phyloP scores from a whole-genome alignment of 78 protist species.

The Dictyostelium firmibasis region DNA sequence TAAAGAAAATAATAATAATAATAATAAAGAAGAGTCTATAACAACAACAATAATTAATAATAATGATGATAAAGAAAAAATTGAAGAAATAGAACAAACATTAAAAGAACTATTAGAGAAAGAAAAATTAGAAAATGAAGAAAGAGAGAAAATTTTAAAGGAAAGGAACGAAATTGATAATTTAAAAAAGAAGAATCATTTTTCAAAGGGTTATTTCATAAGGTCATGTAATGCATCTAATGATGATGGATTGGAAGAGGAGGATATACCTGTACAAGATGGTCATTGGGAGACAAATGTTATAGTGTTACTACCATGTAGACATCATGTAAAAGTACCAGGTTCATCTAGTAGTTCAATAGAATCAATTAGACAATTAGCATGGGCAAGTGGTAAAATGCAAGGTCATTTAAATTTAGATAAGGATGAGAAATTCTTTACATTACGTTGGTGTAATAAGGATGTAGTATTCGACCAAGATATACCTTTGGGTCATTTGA shows the following conservation, averaged over 20 bases:
- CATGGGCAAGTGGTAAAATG: conserved; percentile 67
- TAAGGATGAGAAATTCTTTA: neutral
- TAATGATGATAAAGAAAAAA: neutral
- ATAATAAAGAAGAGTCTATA: neutral
- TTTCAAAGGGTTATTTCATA: neutral
- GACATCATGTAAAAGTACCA: conserved; percentile 53
- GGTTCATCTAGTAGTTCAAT: conserved; percentile 25
- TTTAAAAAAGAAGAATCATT: conserved; percentile 10
- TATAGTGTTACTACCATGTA: conserved; percentile 49
- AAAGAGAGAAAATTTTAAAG: neutral
- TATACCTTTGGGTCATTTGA: neutral
- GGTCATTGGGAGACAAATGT: conserved; percentile 43
- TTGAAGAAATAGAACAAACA: neutral
- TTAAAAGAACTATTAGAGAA: neutral
- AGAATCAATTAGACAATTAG: conserved; percentile 45
- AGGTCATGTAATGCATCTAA: conserved; percentile 21
- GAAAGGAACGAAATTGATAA: neutral
- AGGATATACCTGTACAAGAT: conserved; percentile 14
- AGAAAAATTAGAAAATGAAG: neutral
- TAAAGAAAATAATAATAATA: neutral
- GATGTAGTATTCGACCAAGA: conserved; percentile 34
- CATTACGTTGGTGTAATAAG: conserved; percentile 7
- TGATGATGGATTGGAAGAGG: conserved; percentile 45
- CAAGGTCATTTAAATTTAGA: conserved; percentile 54
- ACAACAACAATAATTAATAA: neutral